Conservation (phyloP, 2,329 filamentous ascomycete species). For the Cordyceps farinosa region DNA sequence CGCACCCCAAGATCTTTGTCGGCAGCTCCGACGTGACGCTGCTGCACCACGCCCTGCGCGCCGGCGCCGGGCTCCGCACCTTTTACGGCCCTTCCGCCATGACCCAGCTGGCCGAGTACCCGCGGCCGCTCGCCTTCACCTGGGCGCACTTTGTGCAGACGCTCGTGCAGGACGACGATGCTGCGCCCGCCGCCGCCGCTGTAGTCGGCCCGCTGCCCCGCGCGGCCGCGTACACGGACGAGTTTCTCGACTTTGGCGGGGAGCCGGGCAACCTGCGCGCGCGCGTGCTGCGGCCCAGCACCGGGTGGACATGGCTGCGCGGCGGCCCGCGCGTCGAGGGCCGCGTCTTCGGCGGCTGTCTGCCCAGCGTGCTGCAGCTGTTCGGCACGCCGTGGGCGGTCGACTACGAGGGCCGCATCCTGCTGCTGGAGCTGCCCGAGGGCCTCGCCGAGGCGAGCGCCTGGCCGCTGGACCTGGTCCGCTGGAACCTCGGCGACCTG, state of each 20-base stretch:
- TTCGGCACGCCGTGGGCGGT: slow-evolving; percentile 27
- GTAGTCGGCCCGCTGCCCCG: slow-evolving; percentile 30
- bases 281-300: slow-evolving; percentile 28
- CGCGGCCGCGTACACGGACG: slow-evolving; percentile 31
- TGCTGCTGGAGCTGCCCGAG: slow-evolving; percentile 35
- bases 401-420: slow-evolving; percentile 30
- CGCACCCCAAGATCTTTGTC: slow-evolving; percentile 40
- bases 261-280: slow-evolving; percentile 25
- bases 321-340: slow-evolving; percentile 35
- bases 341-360: slow-evolving; percentile 40
- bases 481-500: slow-evolving; percentile 33
- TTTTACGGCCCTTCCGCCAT: slow-evolving; percentile 41
- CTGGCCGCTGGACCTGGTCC: slow-evolving; percentile 23
- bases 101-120: slow-evolving; percentile 32
- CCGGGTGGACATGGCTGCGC: slow-evolving; percentile 37
- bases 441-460: slow-evolving; percentile 23
- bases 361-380: slow-evolving; percentile 33
- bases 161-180: slow-evolving; percentile 31
- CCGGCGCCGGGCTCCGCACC: slow-evolving; percentile 36
- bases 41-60: slow-evolving; percentile 40
- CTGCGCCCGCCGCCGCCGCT: slow-evolving; percentile 21
- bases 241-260: slow-evolving; percentile 22
- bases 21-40: slow-evolving; percentile 41
- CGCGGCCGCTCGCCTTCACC: slow-evolving; percentile 26
- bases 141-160: slow-evolving; percentile 30